These are phyloP conservation scores for Daldinia childiae DNA, from an alignment of 495 filamentous ascomycete species.

Conservation along the genomic window DNA sequence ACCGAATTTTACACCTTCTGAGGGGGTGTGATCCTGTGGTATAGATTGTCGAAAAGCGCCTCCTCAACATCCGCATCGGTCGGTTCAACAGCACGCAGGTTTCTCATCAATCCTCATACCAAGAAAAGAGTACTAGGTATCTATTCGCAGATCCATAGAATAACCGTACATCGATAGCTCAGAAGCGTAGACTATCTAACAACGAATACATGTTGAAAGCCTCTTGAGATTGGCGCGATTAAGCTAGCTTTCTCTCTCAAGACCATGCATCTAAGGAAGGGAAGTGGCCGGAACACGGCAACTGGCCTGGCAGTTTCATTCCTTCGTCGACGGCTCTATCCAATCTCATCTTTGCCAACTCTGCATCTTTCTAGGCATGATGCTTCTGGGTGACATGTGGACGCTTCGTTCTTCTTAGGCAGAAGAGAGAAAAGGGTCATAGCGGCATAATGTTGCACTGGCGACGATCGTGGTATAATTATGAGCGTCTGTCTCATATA, in stretches of 20 bases:
- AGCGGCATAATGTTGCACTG: slow-evolving; percentile 45
- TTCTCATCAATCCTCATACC: slow-evolving; percentile 44
- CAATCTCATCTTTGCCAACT: slow-evolving; percentile 7
- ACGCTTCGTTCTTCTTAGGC: slow-evolving; percentile 17
- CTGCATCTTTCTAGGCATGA: slow-evolving; percentile 23
- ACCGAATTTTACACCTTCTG: slow-evolving; percentile 52
- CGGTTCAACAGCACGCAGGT: slow-evolving; percentile 20
- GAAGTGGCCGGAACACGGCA: slow-evolving; percentile 19
- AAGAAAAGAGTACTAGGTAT: slow-evolving; percentile 37
- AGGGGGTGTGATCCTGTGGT: slow-evolving; percentile 51
- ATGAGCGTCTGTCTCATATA: slow-evolving; percentile 43
- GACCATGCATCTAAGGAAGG: slow-evolving; percentile 49
- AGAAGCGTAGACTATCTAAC: slow-evolving; percentile 31
- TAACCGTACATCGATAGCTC: slow-evolving; percentile 42
- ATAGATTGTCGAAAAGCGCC: slow-evolving; percentile 45
- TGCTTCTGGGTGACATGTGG: slow-evolving; percentile 23
- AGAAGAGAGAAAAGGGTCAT: slow-evolving; percentile 46
- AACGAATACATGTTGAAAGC: slow-evolving; percentile 35
- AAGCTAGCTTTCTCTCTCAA: slow-evolving; percentile 37
- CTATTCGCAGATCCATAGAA: slow-evolving; percentile 17
- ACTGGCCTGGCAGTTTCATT: slow-evolving; percentile 2
- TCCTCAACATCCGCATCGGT: slow-evolving; percentile 46
- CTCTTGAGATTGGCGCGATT: slow-evolving; percentile 43
- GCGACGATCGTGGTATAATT: slow-evolving; percentile 42
- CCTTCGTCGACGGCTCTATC: slow-evolving; percentile 11